Percentiles rank a stretch among this genome's conserved stretches.
Evolutionary conservation across 495 filamentous ascomycete species (phyloP).

Genomic region (Pseudomonodictys pantanalensis): DNA sequence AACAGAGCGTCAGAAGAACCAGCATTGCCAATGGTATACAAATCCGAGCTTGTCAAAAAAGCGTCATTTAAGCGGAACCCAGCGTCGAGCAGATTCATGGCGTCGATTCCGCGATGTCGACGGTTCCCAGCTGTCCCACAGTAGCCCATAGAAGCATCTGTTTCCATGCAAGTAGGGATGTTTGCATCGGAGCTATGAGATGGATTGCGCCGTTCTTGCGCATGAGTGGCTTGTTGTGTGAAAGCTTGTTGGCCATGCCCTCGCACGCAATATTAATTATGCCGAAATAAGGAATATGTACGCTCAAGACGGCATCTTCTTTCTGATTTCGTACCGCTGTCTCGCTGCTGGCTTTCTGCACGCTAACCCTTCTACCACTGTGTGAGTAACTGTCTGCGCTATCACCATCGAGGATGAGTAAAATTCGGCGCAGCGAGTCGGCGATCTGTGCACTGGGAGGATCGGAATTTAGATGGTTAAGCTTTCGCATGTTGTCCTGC

Average conservation of each 20-base stretch:
- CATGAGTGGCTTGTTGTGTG: background rate
- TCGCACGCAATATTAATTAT: conserved; percentile 34
- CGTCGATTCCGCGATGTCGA: background rate
- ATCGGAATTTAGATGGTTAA: conserved; percentile 39
- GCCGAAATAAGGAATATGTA: conserved; percentile 44
- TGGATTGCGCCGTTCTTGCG: background rate
- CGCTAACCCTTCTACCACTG: conserved; percentile 25
- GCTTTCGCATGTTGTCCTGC: conserved; percentile 41
- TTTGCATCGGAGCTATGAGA: background rate
- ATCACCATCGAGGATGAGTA: conserved; percentile 43
- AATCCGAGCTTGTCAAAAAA: conserved; percentile 1
- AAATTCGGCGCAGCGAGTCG: conserved; percentile 36
- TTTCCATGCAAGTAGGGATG: background rate
- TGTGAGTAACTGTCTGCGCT: conserved; percentile 24
- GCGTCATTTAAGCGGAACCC: background rate
- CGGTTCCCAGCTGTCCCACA: background rate
- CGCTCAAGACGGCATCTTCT: conserved; percentile 23
- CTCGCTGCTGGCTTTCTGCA: conserved; percentile 12
- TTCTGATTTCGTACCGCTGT: conserved; percentile 16
- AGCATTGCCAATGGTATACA: background rate
- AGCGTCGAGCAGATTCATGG: background rate
- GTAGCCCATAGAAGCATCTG: background rate
- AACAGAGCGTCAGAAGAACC: background rate
- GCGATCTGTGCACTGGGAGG: conserved; percentile 38
- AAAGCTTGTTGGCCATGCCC: conserved; percentile 14